Conservation (phyloP, 441 rosid genomes). For the Mallotus repandus region DNA sequence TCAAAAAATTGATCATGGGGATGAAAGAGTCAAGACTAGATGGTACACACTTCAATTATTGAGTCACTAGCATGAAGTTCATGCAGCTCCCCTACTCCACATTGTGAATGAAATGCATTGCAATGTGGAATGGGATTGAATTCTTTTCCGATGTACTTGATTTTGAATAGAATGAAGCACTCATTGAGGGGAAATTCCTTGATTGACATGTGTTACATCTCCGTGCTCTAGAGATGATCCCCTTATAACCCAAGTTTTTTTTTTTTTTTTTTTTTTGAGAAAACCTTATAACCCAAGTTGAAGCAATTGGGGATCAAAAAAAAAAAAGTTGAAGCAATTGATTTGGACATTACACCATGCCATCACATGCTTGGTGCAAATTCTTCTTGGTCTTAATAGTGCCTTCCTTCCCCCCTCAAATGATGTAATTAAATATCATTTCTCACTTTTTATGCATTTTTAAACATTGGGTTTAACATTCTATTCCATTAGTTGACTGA, state of each 20-base stretch:
- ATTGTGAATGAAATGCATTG: slow-evolving; percentile 16
- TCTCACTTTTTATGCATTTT: slow-evolving; percentile 11
- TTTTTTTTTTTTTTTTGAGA: too few relatives aligned
- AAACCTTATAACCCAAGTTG: too few relatives aligned
- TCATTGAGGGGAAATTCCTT: neutral
- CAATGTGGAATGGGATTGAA: neutral
- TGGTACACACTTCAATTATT: neutral
- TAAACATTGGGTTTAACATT: slow-evolving; percentile 19
- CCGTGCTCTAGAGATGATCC: neutral
- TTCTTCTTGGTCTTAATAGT: slow-evolving; percentile 23
- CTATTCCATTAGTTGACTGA: slow-evolving; percentile 32
- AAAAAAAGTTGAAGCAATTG: slow-evolving; percentile 22
- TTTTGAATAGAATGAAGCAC: neutral
- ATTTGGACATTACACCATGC: slow-evolving; percentile 22
- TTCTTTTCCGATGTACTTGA: neutral
- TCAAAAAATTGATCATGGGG: slow-evolving; percentile 5
- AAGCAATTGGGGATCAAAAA: too few relatives aligned
- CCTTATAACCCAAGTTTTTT: neutral
- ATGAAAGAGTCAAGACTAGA: slow-evolving; percentile 7
- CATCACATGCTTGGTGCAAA: slow-evolving; percentile 15
- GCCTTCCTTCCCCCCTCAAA: neutral
- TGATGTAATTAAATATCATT: slow-evolving; percentile 15
- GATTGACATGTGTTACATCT: neutral
- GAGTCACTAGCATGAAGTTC: slow-evolving; percentile 5
- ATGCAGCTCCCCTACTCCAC: slow-evolving; percentile 5